Evolutionary conservation across 1,284 basidiomycete species (phyloP).

Genomic region (Cryptococcus hybrid): DNA sequence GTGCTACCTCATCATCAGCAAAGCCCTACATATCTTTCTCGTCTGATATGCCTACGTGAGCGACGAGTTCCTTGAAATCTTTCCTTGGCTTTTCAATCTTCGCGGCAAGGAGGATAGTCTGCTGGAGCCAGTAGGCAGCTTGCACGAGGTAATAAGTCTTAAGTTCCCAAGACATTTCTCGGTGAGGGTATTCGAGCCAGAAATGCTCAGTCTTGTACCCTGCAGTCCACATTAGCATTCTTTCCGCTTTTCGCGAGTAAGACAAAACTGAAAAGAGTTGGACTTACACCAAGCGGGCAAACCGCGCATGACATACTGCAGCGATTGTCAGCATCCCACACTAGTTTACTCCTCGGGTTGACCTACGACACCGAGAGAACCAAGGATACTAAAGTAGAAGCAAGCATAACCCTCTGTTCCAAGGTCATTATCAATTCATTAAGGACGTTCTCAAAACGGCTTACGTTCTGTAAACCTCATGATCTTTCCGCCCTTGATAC

Average conservation of each 20-base stretch:
- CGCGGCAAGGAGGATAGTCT: constrained; percentile 81
- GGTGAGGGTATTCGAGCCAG: constrained; percentile 85
- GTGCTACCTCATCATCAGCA: constrained; percentile 53
- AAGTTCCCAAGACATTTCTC: constrained; percentile 79
- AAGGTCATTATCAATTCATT: not conserved
- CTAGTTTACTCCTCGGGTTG: not conserved
- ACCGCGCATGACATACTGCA: constrained; percentile 76
- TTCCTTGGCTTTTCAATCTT: constrained; percentile 91
- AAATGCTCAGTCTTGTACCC: constrained; percentile 74
- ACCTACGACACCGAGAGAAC: constrained; percentile 62
- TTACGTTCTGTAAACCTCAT: constrained; percentile 78
- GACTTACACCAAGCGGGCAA: constrained; percentile 74
- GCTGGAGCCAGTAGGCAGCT: constrained; percentile 90
- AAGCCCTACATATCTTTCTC: too few relatives aligned
- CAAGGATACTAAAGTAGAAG: constrained; percentile 72
- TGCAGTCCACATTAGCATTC: too few relatives aligned
- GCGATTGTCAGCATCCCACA: not conserved
- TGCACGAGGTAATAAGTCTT: constrained; percentile 93
- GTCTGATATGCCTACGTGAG: constrained; percentile 35
- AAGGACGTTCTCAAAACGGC: constrained; percentile 11
- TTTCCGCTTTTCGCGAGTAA: not conserved
- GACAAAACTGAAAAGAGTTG: constrained; percentile 10
- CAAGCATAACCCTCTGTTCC: constrained; percentile 69
- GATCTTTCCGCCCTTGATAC: constrained; percentile 66
- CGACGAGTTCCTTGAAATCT: constrained; percentile 82